phyloP scores from a whole-genome alignment of 2,329 filamentous ascomycete species.

The Ceratocystis papillata region DNA sequence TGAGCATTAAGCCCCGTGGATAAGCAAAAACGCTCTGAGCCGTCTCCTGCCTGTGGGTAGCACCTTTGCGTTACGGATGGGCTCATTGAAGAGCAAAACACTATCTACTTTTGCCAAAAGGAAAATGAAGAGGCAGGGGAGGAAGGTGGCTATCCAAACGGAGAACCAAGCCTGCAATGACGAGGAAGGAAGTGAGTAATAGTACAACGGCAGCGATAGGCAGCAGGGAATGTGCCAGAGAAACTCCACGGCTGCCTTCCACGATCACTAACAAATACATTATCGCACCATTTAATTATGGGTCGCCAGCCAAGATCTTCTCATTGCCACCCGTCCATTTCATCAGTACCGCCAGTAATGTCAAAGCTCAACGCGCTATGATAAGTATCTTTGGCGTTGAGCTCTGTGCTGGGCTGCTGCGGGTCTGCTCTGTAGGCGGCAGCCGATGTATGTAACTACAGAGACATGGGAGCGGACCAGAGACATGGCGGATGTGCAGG shows the following conservation, averaged over 20 bases:
- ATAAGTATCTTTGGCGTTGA: conserved; percentile 4
- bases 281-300: conserved; percentile 10
- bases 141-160: not conserved
- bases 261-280: not conserved
- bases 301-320: not conserved
- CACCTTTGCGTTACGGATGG: not conserved
- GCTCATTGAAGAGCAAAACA: not conserved
- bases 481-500: too few relatives aligned
- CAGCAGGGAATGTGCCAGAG: not conserved
- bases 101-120: not conserved
- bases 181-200: not conserved
- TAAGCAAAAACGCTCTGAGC: conserved; percentile 1
- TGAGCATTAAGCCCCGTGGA: not conserved
- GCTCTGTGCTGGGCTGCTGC: not conserved
- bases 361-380: conserved; percentile 8
- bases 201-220: not conserved
- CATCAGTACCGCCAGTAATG: not conserved
- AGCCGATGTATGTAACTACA: not conserved
- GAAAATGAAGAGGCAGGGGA: conserved; percentile 2
- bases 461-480: too few relatives aligned
- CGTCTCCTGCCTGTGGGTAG: conserved; percentile 3
- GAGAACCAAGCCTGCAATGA: not conserved
- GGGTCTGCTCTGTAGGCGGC: not conserved
- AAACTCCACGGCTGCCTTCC: not conserved
- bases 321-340: not conserved